Percentiles rank a stretch among this genome's conserved stretches.
These are phyloP conservation scores for Ormosia semicastrata DNA, from an alignment of 306 rosid genomes.

Conservation along the genomic window DNA sequence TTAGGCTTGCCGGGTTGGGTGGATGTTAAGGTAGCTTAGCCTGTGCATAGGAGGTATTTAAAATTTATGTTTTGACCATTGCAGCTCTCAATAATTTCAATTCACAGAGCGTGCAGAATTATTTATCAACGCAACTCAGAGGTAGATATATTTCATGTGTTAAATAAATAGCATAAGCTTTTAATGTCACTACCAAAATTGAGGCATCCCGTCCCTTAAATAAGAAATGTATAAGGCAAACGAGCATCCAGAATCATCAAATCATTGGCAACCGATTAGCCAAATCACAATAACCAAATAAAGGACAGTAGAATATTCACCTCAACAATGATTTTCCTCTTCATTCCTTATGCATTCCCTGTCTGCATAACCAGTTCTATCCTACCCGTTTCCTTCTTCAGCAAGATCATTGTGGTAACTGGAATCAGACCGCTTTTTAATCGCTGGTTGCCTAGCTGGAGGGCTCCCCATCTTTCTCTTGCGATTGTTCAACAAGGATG, in stretches of 20 bases:
- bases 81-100: neutral
- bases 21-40: too few relatives aligned
- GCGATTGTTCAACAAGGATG: conserved; percentile 51
- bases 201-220: conserved; percentile 34
- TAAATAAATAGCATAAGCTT: conserved; percentile 3
- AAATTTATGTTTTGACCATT: neutral
- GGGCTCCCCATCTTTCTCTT: conserved; percentile 78
- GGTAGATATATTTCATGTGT: neutral
- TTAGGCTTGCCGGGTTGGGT: too few relatives aligned
- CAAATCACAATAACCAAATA: conserved; percentile 25
- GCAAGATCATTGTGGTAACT: conserved; percentile 22
- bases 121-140: conserved; percentile 6
- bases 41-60: neutral
- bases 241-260: conserved; percentile 36
- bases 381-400: conserved; percentile 39
- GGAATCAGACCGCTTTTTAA: conserved; percentile 47
- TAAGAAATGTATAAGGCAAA: conserved; percentile 23
- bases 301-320: conserved; percentile 27
- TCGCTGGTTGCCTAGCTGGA: conserved; percentile 37
- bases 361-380: conserved; percentile 42
- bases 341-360: conserved; percentile 46
- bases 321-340: conserved; percentile 40
- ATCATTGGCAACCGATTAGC: conserved; percentile 22
- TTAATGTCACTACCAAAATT: conserved; percentile 39
- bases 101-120: neutral